These are phyloP conservation scores for Fusarium sp. DNA, from an alignment of 2,329 filamentous ascomycete species.

Conservation along the genomic window DNA sequence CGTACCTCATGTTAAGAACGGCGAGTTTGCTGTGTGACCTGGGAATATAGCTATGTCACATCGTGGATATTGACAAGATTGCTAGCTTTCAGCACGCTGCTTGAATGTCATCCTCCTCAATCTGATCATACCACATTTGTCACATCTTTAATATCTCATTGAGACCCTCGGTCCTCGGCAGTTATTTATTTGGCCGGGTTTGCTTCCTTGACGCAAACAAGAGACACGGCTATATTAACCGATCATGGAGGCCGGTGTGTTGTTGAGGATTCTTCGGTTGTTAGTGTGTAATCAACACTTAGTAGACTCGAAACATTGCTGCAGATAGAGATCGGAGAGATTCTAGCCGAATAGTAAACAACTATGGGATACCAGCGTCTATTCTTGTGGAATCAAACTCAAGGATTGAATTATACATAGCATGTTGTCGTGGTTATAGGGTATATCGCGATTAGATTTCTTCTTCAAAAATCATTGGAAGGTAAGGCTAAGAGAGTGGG, in stretches of 20 bases:
- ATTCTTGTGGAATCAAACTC: background rate
- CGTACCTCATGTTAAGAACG: background rate
- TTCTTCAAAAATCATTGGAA: background rate
- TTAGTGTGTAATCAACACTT: background rate
- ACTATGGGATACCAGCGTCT: background rate
- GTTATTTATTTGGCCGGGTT: background rate
- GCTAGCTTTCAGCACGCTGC: background rate
- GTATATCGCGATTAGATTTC: background rate
- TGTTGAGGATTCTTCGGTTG: background rate
- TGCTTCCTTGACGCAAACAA: too few species aligned
- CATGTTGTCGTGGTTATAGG: background rate
- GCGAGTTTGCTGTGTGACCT: background rate
- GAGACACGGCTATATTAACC: slow-evolving; percentile 11
- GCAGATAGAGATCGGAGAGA: background rate
- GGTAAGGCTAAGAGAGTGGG: background rate
- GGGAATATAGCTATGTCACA: background rate
- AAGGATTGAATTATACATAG: background rate
- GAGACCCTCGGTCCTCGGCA: background rate
- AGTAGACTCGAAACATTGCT: background rate
- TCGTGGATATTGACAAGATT: background rate
- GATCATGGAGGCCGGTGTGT: background rate
- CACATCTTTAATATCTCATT: background rate
- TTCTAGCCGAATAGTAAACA: background rate
- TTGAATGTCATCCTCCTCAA: background rate
- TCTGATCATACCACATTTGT: background rate